These are phyloP conservation scores for Iberis amara DNA, from an alignment of 441 rosid species.

Conservation along the genomic window DNA sequence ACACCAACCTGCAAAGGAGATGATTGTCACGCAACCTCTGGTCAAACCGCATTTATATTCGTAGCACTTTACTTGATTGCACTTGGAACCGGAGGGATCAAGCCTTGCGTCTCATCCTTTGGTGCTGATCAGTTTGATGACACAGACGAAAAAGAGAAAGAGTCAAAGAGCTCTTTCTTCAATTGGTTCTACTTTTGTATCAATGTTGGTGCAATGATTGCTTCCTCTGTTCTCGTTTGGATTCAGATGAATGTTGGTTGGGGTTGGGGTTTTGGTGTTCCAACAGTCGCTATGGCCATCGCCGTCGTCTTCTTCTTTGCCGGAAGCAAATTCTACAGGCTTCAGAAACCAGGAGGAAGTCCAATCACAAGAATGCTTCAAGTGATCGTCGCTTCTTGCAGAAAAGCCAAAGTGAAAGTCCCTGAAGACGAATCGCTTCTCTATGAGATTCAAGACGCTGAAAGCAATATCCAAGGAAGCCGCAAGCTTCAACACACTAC, in stretches of 20 bases:
- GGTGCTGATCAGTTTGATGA: slow-evolving; percentile 68
- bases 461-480: slow-evolving; percentile 41
- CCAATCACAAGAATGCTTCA: slow-evolving; percentile 45
- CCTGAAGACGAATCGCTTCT: slow-evolving; percentile 28
- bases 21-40: slow-evolving; percentile 42
- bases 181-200: slow-evolving; percentile 62
- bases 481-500: slow-evolving; percentile 69
- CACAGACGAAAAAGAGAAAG: slow-evolving; percentile 42
- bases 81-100: slow-evolving; percentile 57
- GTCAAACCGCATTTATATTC: slow-evolving; percentile 43
- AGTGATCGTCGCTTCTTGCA: slow-evolving; percentile 55
- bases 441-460: not conserved
- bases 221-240: slow-evolving; percentile 58
- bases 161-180: slow-evolving; percentile 51
- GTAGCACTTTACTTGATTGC: slow-evolving; percentile 49
- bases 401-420: slow-evolving; percentile 40
- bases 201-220: slow-evolving; percentile 55
- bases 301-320: slow-evolving; percentile 48
- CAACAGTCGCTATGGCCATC: slow-evolving; percentile 44
- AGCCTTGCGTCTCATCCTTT: slow-evolving; percentile 59
- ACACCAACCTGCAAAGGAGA: slow-evolving; percentile 44
- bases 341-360: slow-evolving; percentile 54
- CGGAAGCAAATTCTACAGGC: slow-evolving; percentile 36
- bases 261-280: slow-evolving; percentile 66
- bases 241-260: slow-evolving; percentile 57